phyloP scores from a whole-genome alignment of 2,329 filamentous ascomycete species.

The Ophiosphaerella korrae region DNA sequence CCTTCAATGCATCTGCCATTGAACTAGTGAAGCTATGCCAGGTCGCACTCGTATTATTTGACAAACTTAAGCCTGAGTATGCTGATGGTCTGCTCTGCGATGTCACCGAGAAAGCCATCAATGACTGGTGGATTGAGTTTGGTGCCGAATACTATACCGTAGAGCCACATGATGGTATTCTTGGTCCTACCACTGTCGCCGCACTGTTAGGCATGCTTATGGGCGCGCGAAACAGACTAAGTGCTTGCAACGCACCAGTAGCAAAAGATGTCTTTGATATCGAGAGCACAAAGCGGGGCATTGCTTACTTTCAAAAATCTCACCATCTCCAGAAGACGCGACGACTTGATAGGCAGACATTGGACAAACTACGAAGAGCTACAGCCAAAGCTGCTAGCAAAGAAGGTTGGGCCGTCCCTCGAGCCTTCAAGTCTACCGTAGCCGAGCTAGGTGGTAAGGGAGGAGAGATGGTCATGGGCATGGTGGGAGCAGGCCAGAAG shows the following conservation, averaged over 20 bases:
- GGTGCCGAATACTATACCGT: conserved; percentile 90
- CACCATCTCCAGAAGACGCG: conserved; percentile 79
- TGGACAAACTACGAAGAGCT: conserved; percentile 78
- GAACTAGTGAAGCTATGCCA: conserved; percentile 93
- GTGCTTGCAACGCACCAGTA: conserved; percentile 82
- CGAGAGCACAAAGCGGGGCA: conserved; percentile 78
- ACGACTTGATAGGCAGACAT: conserved; percentile 79
- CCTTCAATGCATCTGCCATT: conserved; percentile 76
- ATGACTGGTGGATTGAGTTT: conserved; percentile 95
- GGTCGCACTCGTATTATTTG: conserved; percentile 84
- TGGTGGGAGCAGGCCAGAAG: conserved; percentile 82
- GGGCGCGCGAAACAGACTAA: conserved; percentile 86
- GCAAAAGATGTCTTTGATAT: conserved; percentile 92
- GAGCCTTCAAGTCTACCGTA: conserved; percentile 93
- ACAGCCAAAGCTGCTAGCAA: conserved; percentile 89
- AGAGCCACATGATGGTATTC: conserved; percentile 88
- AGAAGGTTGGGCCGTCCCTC: conserved; percentile 89
- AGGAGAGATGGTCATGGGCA: conserved; percentile 93
- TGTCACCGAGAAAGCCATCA: conserved; percentile 85
- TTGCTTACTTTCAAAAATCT: conserved; percentile 87
- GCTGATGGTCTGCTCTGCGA: conserved; percentile 93
- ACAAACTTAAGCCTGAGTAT: conserved; percentile 84
- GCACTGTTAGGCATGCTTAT: conserved; percentile 86
- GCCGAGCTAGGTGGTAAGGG: conserved; percentile 92
- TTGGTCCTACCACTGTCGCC: conserved; percentile 90